Base-by-base conservation (phyloP, 495 filamentous ascomycete genomes). In the Penicillium roqueforti region DNA sequence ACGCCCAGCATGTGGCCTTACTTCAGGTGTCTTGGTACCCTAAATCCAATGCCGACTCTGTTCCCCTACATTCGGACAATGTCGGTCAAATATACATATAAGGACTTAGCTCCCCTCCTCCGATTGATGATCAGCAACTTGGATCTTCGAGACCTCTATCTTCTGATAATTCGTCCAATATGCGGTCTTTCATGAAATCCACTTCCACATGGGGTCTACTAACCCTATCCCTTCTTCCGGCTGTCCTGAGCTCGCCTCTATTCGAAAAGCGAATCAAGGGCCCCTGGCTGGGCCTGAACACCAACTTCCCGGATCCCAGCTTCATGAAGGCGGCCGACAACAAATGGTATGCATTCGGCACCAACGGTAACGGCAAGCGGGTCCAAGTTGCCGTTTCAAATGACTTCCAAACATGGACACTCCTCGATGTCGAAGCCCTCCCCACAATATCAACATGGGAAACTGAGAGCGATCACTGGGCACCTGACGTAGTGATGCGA, bases 321-420 rank as follows among this genome's bases (percentile, higher is more conserved):
- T 73, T 73, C 49, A 48, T 75, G 18, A 50, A 64, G 39, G 59
- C 58, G 1, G 44, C 55, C 9, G 68, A 71, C 51, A 65, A 64
- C 7, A 58, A 53, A 22, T 72, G 70, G 70, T 75, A 72, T 53
- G 71, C 69, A n/a, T 75, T 70, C 53, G 70, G 63, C n/a, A 74
- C 69, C 6, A 73, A 73, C 14, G 55, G 62, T 5, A 69, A 67
- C 43, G 67, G 60, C 38, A 61, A 66, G 13, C 63, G 61, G 10
- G 57, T 73, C 8, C 72, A 72, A 38, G 66, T 75, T 18, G 74
- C 74, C 0, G 45, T 36, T 3, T 75, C 72, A 0, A 22, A 57
- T 0, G 67, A 74, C 47, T 74, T 74, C 47, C 39, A 45, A 5
- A 48, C 66, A 1, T 76, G 73, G 73, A 66, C 51, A 2, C 51